Evolutionary conservation across 2,329 filamentous ascomycete species (phyloP), one percentile per base, ranked within the genome.

Genomic region (Cladosporium sp.): DNA sequence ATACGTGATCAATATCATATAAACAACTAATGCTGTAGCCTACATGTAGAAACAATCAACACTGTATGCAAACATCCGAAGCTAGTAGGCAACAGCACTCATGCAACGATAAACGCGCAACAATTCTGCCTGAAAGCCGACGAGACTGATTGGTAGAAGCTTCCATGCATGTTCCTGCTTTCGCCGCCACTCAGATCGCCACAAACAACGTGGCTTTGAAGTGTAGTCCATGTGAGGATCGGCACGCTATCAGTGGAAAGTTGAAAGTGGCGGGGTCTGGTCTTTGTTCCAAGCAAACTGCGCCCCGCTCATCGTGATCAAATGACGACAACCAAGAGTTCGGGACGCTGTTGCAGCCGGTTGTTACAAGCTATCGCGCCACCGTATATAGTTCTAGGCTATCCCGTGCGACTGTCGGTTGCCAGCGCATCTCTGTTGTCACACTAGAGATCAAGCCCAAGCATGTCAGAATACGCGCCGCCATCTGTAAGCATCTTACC

Each of bases 391-490:
- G 47, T 25, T n/a, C 3, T 22, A 17, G 15, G 5, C 4, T 40
- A 7, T 19, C 38, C 38, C 38, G 38, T 40, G 38, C 38, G 38
- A 40, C 15, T 11, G 15, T 5, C 5, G 5, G 7, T 17, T 40
- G 38, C 38, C 38, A 40, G 38, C 38, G 38, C 38, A 40, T 40
- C 15, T 17, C 38, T 17, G 14, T 47, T 20, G 47, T 50, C 47
- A 37, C 47, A 50, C 47, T 17, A 37, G 9, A 22, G 3, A 50
- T 50, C 37, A n/a, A 28, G 8, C 28, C 58, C 56, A 54, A 60
- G 12, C 55, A 72, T 71, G 69, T 64, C 66, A 37, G 69, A 72
- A 55, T 73, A 66, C 61, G 70, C 69, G 39, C 70, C 70, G 19
- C 70, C 70, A 12, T 38, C 68, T 8, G 70, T 63, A 63, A 45